Evolutionary conservation across 2,329 filamentous ascomycete species (phyloP).

Genomic region (Thelonectria rubi): DNA sequence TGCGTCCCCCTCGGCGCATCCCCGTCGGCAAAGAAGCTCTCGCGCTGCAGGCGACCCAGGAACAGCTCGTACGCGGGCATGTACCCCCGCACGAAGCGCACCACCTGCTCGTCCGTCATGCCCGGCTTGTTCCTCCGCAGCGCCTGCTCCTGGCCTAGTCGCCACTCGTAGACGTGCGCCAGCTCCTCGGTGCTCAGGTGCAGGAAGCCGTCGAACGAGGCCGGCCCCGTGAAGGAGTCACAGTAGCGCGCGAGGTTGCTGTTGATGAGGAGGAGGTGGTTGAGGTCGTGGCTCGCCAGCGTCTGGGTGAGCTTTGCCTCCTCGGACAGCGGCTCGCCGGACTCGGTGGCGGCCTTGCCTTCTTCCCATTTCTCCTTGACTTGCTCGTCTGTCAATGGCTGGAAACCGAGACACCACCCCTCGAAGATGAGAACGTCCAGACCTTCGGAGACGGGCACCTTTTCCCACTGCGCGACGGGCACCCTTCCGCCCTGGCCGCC

Average conservation of each 20-base stretch:
- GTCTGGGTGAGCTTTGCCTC: conserved; percentile 24
- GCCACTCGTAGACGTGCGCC: conserved; percentile 38
- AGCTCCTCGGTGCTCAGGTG: conserved; percentile 39
- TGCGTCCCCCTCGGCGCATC: conserved; percentile 29
- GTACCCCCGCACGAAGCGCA: conserved; percentile 38
- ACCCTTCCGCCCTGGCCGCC: conserved; percentile 34
- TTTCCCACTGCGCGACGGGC: conserved; percentile 29
- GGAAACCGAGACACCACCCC: conserved; percentile 40
- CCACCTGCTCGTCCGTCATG: conserved; percentile 39
- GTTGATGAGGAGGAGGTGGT: conserved; percentile 36
- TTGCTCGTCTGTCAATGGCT: conserved; percentile 24
- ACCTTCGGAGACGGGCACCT: conserved; percentile 18
- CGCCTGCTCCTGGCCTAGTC: conserved; percentile 32
- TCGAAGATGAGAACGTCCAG: conserved; percentile 40
- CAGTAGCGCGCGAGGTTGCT: conserved; percentile 36
- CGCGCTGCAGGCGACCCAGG: conserved; percentile 29
- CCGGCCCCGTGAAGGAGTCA: conserved; percentile 29
- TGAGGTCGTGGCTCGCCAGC: conserved; percentile 29
- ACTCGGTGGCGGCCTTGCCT: conserved; percentile 7
- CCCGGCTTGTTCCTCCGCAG: conserved; percentile 32
- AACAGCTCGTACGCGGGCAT: conserved; percentile 41
- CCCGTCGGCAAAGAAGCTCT: conserved; percentile 30
- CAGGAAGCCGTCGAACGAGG: conserved; percentile 34
- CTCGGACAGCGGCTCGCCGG: conserved; percentile 8
- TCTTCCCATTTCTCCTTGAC: conserved; percentile 32